phyloP scores from a whole-genome alignment of 768 basidiomycete species.

The Dendrothele bispora region DNA sequence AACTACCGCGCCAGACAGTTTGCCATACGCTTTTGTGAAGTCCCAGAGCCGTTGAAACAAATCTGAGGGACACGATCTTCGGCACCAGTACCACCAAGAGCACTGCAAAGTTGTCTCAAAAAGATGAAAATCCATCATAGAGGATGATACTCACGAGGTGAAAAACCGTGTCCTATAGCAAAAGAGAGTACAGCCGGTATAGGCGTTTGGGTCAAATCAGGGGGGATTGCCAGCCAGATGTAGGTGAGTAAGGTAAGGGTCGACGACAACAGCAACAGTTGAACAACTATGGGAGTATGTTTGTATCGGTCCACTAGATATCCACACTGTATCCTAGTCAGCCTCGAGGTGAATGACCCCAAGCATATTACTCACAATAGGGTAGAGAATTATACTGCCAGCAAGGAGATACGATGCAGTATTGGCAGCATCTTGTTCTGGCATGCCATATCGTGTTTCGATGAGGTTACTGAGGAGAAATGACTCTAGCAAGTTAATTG shows the following conservation, averaged over 20 bases:
- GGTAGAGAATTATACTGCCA: slow-evolving; percentile 70
- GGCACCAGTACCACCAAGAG: slow-evolving; percentile 76
- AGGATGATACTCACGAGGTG: slow-evolving; percentile 52
- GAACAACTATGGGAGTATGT: slow-evolving; percentile 54
- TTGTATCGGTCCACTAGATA: slow-evolving; percentile 61
- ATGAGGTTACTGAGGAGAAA: slow-evolving; percentile 60
- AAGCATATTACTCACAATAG: slow-evolving; percentile 46
- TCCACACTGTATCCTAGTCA: slow-evolving; percentile 48
- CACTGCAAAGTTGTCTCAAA: slow-evolving; percentile 38
- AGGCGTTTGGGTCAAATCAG: slow-evolving; percentile 54
- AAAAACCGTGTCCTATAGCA: slow-evolving; percentile 70
- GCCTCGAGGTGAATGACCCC: not conserved
- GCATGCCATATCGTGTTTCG: slow-evolving; percentile 60
- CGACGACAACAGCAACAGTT: slow-evolving; percentile 59
- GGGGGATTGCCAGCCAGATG: slow-evolving; percentile 65
- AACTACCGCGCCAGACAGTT: not conserved
- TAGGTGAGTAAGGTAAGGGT: slow-evolving; percentile 61
- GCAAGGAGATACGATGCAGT: slow-evolving; percentile 72
- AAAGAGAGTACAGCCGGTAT: slow-evolving; percentile 62
- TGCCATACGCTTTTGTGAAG: slow-evolving; percentile 72
- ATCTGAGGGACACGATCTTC: slow-evolving; percentile 65
- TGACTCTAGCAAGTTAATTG: slow-evolving; percentile 7
- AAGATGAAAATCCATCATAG: not conserved
- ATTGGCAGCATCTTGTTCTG: slow-evolving; percentile 59
- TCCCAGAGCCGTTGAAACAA: slow-evolving; percentile 76